These are phyloP conservation scores for Boechera divaricarpa DNA, from an alignment of 345 rosid genomes.

Conservation along the genomic window DNA sequence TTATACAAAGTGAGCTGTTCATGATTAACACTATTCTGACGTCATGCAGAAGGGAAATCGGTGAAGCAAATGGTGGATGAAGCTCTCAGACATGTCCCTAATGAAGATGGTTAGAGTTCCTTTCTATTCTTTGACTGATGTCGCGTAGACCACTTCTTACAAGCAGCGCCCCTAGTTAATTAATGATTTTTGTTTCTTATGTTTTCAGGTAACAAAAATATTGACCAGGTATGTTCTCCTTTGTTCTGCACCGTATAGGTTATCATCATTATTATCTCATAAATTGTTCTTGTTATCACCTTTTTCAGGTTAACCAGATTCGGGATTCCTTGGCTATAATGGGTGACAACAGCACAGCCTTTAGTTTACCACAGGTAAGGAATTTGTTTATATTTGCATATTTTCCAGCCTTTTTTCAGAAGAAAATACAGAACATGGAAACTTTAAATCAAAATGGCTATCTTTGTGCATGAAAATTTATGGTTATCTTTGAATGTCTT, in stretches of 20 bases:
- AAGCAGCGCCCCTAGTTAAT: constrained; percentile 24
- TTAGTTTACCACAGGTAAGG: constrained; percentile 96
- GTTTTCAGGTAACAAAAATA: constrained; percentile 87
- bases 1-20: constrained; percentile 15
- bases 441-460: not conserved
- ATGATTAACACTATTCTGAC: constrained; percentile 36
- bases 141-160: constrained; percentile 14
- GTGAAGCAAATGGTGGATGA: constrained; percentile 98
- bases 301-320: constrained; percentile 83
- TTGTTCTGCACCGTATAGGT: constrained; percentile 19
- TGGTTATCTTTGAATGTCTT: constrained; percentile 8
- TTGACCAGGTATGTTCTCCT: constrained; percentile 68
- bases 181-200: constrained; percentile 45
- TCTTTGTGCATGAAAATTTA: constrained; percentile 10
- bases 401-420: not conserved
- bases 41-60: constrained; percentile 85
- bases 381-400: constrained; percentile 29
- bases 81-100: constrained; percentile 89
- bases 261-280: constrained; percentile 32
- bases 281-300: constrained; percentile 32
- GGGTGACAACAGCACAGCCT: constrained; percentile 99
- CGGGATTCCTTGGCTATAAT: constrained; percentile 90
- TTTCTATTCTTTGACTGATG: constrained; percentile 12
- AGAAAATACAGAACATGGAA: not conserved
- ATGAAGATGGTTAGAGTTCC: constrained; percentile 67